Evolutionary conservation across 768 basidiomycete species (phyloP).

Genomic region (Ephemerocybe angulata): DNA sequence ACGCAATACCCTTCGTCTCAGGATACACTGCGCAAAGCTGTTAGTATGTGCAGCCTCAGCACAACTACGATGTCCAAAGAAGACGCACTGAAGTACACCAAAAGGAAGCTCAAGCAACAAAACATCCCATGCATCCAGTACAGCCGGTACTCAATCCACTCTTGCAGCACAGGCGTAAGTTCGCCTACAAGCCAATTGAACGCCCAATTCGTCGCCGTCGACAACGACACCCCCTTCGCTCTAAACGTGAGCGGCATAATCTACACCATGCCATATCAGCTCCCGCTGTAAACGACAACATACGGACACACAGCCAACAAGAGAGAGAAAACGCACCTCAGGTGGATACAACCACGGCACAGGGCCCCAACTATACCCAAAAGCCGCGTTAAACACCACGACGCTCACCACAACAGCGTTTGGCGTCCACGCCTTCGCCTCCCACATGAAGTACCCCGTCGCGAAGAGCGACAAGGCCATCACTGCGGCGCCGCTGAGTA

Average conservation of each 20-base stretch:
- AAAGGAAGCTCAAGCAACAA: slow-evolving; percentile 78
- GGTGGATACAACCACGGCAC: slow-evolving; percentile 80
- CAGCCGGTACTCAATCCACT: slow-evolving; percentile 79
- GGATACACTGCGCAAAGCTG: slow-evolving; percentile 84
- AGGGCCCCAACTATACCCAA: slow-evolving; percentile 86
- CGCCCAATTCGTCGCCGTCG: slow-evolving; percentile 81
- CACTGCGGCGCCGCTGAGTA: slow-evolving; percentile 73
- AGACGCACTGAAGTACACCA: too few relatives aligned
- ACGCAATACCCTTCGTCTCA: slow-evolving; percentile 74
- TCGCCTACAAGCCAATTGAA: slow-evolving; percentile 87
- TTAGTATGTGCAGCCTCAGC: too few relatives aligned
- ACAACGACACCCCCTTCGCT: slow-evolving; percentile 87
- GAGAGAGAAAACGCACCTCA: slow-evolving; percentile 57
- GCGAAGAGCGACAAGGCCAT: slow-evolving; percentile 74
- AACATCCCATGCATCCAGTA: slow-evolving; percentile 93
- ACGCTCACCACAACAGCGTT: slow-evolving; percentile 83
- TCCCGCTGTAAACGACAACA: too few relatives aligned
- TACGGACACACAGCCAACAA: too few relatives aligned
- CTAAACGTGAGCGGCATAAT: slow-evolving; percentile 83
- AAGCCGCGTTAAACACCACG: slow-evolving; percentile 86
- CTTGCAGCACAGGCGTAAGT: slow-evolving; percentile 77
- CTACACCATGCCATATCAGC: too few relatives aligned
- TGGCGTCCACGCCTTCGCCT: slow-evolving; percentile 77
- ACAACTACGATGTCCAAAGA: too few relatives aligned
- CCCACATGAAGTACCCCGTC: slow-evolving; percentile 87